phyloP scores from a whole-genome alignment of 2,329 filamentous ascomycete species.

The Apiospora hydei region DNA sequence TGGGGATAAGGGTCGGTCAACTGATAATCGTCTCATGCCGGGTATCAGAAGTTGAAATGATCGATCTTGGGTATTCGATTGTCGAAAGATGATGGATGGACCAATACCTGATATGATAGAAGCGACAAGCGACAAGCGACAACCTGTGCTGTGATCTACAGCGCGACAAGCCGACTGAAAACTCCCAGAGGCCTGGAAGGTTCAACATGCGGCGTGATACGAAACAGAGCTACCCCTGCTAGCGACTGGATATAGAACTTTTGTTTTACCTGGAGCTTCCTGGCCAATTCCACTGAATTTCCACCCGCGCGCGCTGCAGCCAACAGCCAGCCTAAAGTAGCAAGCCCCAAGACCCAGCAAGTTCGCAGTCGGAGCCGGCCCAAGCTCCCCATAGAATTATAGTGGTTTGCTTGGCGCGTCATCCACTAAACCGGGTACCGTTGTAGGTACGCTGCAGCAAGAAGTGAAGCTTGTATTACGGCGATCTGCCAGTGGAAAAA shows the following conservation, averaged over 20 bases:
- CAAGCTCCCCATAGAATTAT: background rate
- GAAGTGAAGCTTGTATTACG: constrained; percentile 2
- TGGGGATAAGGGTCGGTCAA: background rate
- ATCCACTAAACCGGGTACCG: constrained; percentile 13
- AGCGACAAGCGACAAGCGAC: background rate
- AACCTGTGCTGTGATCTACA: background rate
- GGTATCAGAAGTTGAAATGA: background rate
- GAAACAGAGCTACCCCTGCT: constrained; percentile 16
- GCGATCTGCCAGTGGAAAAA: constrained; percentile 3
- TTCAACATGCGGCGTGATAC: constrained; percentile 7
- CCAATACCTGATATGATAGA: too few species aligned
- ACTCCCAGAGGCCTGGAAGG: background rate
- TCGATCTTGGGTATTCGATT: background rate
- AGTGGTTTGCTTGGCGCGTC: constrained; percentile 4
- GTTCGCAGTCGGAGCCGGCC: background rate
- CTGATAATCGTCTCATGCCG: constrained; percentile 14
- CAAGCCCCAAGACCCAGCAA: background rate
- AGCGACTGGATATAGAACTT: background rate
- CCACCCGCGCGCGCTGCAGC: constrained; percentile 2
- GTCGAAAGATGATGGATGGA: background rate
- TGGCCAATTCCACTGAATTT: constrained; percentile 3
- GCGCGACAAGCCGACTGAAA: background rate
- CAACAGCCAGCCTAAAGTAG: too few species aligned
- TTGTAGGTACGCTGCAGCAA: constrained; percentile 15
- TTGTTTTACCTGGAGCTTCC: constrained; percentile 6